Percentiles rank a stretch among this genome's conserved stretches.
These are phyloP conservation scores for Mycena sanguinolenta DNA, from an alignment of 768 basidiomycete genomes.

Conservation along the genomic window DNA sequence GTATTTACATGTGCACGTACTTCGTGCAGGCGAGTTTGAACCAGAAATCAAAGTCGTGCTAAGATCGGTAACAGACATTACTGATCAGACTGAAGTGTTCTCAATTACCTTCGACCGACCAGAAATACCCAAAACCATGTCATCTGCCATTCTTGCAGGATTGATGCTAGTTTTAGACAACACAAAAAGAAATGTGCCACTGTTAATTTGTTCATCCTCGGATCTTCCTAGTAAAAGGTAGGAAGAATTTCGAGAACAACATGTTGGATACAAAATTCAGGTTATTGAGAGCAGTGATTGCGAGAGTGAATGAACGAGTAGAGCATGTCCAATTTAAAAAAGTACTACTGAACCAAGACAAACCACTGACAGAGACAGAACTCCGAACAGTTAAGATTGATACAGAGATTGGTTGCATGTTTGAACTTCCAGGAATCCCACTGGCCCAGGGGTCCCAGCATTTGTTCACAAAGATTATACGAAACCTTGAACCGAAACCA, in stretches of 20 bases:
- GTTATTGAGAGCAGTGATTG: neutral
- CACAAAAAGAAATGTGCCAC: neutral
- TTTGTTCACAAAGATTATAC: slow-evolving; percentile 8
- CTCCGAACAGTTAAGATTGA: neutral
- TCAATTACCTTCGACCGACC: neutral
- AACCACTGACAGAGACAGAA: neutral
- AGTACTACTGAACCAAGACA: neutral
- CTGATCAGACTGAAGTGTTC: neutral
- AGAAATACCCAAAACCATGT: neutral
- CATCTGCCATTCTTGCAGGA: slow-evolving; percentile 2
- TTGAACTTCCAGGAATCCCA: neutral
- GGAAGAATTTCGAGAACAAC: slow-evolving; percentile 8
- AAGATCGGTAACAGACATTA: neutral
- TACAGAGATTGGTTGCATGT: slow-evolving; percentile 1
- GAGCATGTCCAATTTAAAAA: slow-evolving; percentile 1
- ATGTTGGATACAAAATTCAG: neutral
- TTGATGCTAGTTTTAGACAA: neutral
- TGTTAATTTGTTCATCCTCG: neutral
- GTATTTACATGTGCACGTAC: neutral
- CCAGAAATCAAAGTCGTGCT: neutral
- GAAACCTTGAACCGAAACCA: neutral
- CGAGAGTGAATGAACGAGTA: slow-evolving; percentile 7
- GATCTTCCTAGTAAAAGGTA: neutral
- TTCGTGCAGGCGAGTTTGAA: neutral
- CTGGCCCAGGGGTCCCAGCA: neutral